These are phyloP conservation scores for Amanita fuliginea DNA, from an alignment of 768 basidiomycete species.

Conservation along the genomic window DNA sequence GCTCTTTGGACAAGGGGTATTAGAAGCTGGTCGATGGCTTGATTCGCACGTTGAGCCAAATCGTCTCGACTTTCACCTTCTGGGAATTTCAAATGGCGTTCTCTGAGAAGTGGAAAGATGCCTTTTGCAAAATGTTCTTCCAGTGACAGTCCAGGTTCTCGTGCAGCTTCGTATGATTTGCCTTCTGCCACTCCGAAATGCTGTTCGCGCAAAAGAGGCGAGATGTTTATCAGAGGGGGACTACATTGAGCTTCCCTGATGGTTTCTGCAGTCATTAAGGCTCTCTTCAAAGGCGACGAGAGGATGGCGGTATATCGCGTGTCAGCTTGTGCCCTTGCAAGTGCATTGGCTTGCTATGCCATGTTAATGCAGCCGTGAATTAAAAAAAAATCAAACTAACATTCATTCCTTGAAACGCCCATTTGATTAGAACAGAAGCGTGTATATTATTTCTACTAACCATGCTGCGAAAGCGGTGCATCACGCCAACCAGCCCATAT, in stretches of 20 bases:
- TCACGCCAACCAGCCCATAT: constrained; percentile 75
- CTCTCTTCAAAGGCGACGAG: constrained; percentile 58
- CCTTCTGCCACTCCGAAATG: constrained; percentile 66
- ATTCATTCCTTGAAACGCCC: constrained; percentile 35
- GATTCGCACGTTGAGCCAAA: constrained; percentile 41
- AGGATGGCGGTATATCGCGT: constrained; percentile 45
- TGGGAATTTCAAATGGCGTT: constrained; percentile 45
- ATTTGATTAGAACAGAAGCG: not conserved
- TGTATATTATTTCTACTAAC: constrained; percentile 22
- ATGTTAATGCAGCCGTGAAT: not conserved
- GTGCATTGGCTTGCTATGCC: constrained; percentile 50
- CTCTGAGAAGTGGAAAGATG: constrained; percentile 37
- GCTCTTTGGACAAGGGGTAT: constrained; percentile 41
- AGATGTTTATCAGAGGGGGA: constrained; percentile 34
- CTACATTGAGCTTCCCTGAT: constrained; percentile 36
- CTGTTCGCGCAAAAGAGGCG: constrained; percentile 53
- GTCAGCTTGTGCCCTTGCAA: constrained; percentile 40
- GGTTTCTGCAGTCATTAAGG: constrained; percentile 48
- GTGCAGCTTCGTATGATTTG: constrained; percentile 29
- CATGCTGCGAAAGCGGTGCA: constrained; percentile 64
- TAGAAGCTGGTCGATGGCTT: constrained; percentile 38
- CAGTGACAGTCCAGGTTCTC: constrained; percentile 19
- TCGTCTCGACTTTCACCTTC: constrained; percentile 66
- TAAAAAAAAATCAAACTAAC: constrained; percentile 18
- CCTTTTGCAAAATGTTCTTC: constrained; percentile 41